These are phyloP conservation scores for Tirmania nivea DNA, from an alignment of 495 filamentous ascomycete species.

Conservation along the genomic window DNA sequence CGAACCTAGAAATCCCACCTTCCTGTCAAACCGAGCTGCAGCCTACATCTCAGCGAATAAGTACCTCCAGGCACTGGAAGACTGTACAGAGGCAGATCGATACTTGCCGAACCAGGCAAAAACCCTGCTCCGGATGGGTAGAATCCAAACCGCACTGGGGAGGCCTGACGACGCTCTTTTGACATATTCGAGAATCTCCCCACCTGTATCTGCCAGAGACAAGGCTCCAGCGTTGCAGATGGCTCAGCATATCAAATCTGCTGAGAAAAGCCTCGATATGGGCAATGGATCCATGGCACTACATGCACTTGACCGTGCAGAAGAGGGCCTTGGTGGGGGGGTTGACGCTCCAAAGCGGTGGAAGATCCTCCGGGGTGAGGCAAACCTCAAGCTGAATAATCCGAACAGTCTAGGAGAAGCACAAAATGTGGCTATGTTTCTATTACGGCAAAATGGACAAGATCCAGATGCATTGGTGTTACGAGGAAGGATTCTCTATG, in stretches of 20 bases:
- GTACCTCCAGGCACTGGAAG: constrained; percentile 60
- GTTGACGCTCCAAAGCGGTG: constrained; percentile 73
- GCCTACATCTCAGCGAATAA: constrained; percentile 70
- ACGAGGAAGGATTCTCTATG: constrained; percentile 69
- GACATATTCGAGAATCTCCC: constrained; percentile 49
- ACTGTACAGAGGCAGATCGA: constrained; percentile 57
- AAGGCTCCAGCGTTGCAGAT: constrained; percentile 57
- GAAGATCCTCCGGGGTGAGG: constrained; percentile 79
- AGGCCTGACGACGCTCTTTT: constrained; percentile 66
- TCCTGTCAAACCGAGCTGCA: constrained; percentile 84
- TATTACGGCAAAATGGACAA: constrained; percentile 65
- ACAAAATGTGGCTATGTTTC: constrained; percentile 69
- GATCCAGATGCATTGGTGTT: constrained; percentile 88
- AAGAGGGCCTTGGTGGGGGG: constrained; percentile 46
- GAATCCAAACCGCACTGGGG: constrained; percentile 71
- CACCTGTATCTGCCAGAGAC: constrained; percentile 64
- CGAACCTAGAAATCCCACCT: constrained; percentile 59
- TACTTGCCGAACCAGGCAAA: constrained; percentile 66
- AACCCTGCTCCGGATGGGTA: constrained; percentile 65
- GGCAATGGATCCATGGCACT: constrained; percentile 74
- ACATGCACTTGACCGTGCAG: constrained; percentile 76
- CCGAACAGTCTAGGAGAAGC: constrained; percentile 74
- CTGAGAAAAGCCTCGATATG: constrained; percentile 48
- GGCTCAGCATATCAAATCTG: constrained; percentile 59
- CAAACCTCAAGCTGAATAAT: constrained; percentile 83